Percentiles rank a stretch among this genome's conserved stretches.
Evolutionary conservation across 331 rosid genomes (phyloP).

Genomic region (Malus hybrid): DNA sequence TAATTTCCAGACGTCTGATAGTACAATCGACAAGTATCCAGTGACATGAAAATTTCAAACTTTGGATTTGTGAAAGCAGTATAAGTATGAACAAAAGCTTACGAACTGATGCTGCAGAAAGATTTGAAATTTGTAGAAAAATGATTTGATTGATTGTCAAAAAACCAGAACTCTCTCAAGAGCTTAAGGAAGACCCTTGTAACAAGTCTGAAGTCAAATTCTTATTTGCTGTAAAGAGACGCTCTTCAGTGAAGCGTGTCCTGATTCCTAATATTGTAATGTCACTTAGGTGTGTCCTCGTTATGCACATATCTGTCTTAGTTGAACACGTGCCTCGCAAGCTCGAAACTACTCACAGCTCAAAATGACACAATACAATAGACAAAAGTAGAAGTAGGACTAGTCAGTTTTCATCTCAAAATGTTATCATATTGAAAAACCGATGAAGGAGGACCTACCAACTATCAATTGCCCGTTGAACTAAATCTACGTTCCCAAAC

Average conservation of each 20-base stretch:
- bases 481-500: slow-evolving; percentile 41
- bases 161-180: not conserved
- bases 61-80: not conserved
- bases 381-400: not conserved
- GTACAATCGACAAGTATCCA: not conserved
- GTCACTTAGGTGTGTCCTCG: too few relatives aligned
- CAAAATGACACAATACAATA: not conserved
- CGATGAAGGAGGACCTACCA: slow-evolving; percentile 42
- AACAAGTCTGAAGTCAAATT: not conserved
- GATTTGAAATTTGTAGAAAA: not conserved
- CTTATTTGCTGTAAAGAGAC: not conserved
- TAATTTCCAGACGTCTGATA: not conserved
- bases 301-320: not conserved
- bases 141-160: not conserved
- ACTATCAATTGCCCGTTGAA: slow-evolving; percentile 82
- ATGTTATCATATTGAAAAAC: slow-evolving; percentile 1
- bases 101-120: not conserved
- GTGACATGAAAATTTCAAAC: not conserved
- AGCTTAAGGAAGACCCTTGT: not conserved
- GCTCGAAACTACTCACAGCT: not conserved
- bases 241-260: not conserved
- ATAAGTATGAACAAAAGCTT: not conserved
- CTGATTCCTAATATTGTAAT: not conserved
- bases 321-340: not conserved
- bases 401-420: not conserved